These are phyloP conservation scores for Eutrema salsugineum DNA, from an alignment of 441 rosid species.

Conservation along the genomic window DNA sequence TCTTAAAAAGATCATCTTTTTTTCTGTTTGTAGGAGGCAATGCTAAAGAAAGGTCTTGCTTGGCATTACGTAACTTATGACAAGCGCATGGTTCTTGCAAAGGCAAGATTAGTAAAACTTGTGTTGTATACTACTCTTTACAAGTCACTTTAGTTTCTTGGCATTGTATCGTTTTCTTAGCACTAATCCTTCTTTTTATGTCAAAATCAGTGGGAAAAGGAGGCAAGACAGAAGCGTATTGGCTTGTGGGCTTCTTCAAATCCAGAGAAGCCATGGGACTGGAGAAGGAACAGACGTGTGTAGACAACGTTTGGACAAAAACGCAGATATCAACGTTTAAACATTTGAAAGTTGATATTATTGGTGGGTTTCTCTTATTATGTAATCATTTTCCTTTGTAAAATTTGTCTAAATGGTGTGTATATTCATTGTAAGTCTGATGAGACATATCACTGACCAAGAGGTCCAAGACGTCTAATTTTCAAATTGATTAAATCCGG, in stretches of 20 bases:
- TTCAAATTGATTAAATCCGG: not conserved
- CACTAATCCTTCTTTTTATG: not conserved
- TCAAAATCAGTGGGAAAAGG: constrained; percentile 65
- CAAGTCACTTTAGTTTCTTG: not conserved
- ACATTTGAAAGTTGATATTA: not conserved
- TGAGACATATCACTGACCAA: not conserved
- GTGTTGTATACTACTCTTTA: not conserved
- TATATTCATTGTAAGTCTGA: not conserved
- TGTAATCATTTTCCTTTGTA: not conserved
- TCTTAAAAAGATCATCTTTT: not conserved
- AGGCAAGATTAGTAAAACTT: constrained; percentile 29
- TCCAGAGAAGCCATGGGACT: constrained; percentile 83
- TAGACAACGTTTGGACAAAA: not conserved
- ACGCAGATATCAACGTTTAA: not conserved
- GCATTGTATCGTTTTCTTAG: not conserved
- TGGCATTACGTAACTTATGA: constrained; percentile 81
- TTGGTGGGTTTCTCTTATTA: not conserved
- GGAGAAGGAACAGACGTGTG: constrained; percentile 59
- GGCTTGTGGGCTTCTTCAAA: constrained; percentile 78
- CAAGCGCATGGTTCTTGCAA: constrained; percentile 51
- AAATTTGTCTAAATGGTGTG: constrained; percentile 1
- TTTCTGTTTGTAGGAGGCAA: constrained; percentile 42
- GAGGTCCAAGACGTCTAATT: not conserved
- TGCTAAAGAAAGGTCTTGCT: constrained; percentile 79
- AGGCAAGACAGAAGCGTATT: constrained; percentile 55